phyloP scores from a whole-genome alignment of 441 rosid species.

The Corymbia calophylla region DNA sequence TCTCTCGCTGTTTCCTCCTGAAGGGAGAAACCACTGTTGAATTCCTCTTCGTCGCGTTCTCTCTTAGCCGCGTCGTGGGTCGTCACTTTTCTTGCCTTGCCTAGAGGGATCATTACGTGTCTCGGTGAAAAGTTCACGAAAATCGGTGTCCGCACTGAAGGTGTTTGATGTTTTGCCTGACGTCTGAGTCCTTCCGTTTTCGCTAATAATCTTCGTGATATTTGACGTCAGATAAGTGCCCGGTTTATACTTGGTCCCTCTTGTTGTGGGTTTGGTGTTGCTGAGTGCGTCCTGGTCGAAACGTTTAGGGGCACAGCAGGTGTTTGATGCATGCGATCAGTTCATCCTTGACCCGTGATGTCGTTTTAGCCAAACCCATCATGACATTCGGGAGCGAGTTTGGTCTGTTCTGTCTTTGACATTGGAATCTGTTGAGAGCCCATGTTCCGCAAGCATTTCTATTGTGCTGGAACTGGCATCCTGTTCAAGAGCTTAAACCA shows the following conservation, averaged over 20 bases:
- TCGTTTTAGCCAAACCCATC: not conserved
- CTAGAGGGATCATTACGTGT: not conserved
- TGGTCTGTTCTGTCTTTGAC: not conserved
- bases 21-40: not conserved
- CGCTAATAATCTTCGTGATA: not conserved
- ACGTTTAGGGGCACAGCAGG: not conserved
- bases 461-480: slow-evolving; percentile 4
- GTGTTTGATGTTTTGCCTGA: slow-evolving; percentile 30
- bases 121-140: not conserved
- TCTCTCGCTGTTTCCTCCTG: not conserved
- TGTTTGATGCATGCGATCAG: not conserved
- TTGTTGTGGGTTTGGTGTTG: not conserved
- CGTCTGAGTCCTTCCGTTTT: not conserved
- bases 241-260: not conserved
- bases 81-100: not conserved
- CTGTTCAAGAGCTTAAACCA: slow-evolving; percentile 5
- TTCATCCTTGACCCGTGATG: not conserved
- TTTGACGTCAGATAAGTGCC: not conserved
- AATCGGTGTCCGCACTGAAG: slow-evolving; percentile 7
- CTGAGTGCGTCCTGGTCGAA: not conserved
- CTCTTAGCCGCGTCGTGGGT: not conserved
- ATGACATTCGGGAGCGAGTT: not conserved
- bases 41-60: not conserved
- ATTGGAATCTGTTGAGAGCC: not conserved
- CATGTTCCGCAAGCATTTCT: slow-evolving; percentile 31